Evolutionary conservation across 1,284 basidiomycete genomes (phyloP).

Genomic region (Cryptococcus floricola): DNA sequence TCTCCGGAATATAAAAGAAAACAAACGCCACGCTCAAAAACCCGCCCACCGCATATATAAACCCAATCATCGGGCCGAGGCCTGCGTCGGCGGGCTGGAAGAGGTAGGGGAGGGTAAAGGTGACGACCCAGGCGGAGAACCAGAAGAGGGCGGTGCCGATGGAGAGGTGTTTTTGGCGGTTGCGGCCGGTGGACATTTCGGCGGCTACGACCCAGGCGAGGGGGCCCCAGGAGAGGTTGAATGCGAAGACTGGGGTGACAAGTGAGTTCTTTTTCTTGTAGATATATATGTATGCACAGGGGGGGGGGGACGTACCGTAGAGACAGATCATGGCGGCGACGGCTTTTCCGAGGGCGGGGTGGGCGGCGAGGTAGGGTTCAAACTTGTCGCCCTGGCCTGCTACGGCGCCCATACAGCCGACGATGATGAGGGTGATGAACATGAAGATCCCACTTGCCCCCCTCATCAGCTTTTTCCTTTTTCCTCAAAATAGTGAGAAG

Average conservation of each 20-base stretch:
- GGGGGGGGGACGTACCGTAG: slow-evolving; percentile 30
- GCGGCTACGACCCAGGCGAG: slow-evolving; percentile 45
- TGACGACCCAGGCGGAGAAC: slow-evolving; percentile 50
- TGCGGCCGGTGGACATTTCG: slow-evolving; percentile 48
- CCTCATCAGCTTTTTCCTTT: background rate
- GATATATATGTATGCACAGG: background rate
- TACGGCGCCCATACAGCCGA: slow-evolving; percentile 44
- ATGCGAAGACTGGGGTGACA: slow-evolving; percentile 37
- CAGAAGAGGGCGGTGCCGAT: slow-evolving; percentile 52
- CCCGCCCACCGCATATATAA: slow-evolving; percentile 34
- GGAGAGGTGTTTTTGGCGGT: slow-evolving; percentile 51
- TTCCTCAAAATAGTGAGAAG: background rate
- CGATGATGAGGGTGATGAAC: slow-evolving; percentile 48
- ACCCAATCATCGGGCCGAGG: slow-evolving; percentile 49
- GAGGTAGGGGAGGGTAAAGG: slow-evolving; percentile 48
- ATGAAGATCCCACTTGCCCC: slow-evolving; percentile 45
- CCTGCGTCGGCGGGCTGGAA: slow-evolving; percentile 40
- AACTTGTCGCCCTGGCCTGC: slow-evolving; percentile 29
- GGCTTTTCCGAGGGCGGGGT: slow-evolving; percentile 33
- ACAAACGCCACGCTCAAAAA: slow-evolving; percentile 48
- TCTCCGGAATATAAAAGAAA: slow-evolving; percentile 51
- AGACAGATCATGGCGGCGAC: slow-evolving; percentile 52
- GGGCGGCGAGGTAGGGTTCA: slow-evolving; percentile 23
- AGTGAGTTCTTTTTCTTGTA: background rate
- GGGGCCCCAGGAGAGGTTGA: slow-evolving; percentile 53